Conservation (phyloP, 352 stramenopile species). For the Phytophthora sp. region DNA sequence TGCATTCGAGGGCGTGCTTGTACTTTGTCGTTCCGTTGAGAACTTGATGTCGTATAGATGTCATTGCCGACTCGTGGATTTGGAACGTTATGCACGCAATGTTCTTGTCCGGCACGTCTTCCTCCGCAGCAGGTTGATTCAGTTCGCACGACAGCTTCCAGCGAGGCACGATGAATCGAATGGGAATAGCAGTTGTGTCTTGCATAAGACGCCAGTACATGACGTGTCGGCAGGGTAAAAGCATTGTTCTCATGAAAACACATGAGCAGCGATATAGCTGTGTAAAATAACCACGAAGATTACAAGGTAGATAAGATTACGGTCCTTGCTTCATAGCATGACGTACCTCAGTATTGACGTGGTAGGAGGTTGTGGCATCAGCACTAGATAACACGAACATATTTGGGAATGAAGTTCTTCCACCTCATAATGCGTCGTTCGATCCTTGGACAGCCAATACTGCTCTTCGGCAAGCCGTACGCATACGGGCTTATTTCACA, state of each 20-base stretch:
- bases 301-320: background rate
- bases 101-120: background rate
- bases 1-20: background rate
- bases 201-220: constrained; percentile 24
- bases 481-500: background rate
- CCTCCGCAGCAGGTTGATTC: constrained; percentile 8
- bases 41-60: background rate
- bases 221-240: constrained; percentile 15
- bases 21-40: constrained; percentile 12
- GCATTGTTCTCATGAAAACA: constrained; percentile 14
- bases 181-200: background rate
- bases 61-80: constrained; percentile 1
- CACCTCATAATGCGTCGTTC: constrained; percentile 1
- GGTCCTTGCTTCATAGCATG: too few species aligned
- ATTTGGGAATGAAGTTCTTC: background rate
- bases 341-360: background rate
- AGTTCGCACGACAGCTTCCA: constrained; percentile 9
- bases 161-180: constrained; percentile 5
- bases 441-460: constrained; percentile 7
- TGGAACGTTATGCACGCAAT: constrained; percentile 12
- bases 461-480: constrained; percentile 6
- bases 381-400: constrained; percentile 1
- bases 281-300: background rate
- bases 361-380: background rate
- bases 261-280: constrained; percentile 8